Conservation (phyloP, 1,284 basidiomycete genomes). For the Cryptococcus sp. region DNA sequence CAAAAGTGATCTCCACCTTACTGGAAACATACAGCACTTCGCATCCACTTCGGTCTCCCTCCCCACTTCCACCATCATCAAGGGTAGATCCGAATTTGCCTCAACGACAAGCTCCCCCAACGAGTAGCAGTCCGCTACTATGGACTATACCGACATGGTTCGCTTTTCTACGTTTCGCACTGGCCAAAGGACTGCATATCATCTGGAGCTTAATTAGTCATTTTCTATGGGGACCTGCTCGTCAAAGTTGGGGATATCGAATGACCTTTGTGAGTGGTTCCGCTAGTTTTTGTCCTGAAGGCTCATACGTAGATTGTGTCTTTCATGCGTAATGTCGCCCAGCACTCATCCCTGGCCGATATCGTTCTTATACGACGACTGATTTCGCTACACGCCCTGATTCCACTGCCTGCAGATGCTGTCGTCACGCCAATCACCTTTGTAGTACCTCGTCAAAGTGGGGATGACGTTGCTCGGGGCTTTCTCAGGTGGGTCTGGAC, state of each 20-base stretch:
- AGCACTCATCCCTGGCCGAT: conserved; percentile 79
- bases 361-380: conserved; percentile 76
- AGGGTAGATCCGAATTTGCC: conserved; percentile 37
- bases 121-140: conserved; percentile 28
- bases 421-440: conserved; percentile 94
- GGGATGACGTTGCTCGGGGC: conserved; percentile 52
- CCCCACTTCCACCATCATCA: conserved; percentile 42
- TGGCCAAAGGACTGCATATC: conserved; percentile 42
- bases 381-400: conserved; percentile 74
- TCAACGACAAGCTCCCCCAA: conserved; percentile 35
- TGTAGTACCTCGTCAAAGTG: conserved; percentile 69
- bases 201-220: conserved; percentile 38
- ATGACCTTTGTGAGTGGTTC: conserved; percentile 38
- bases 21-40: conserved; percentile 35
- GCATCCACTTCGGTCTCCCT: conserved; percentile 41
- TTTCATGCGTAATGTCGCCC: conserved; percentile 77
- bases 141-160: conserved; percentile 42
- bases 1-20: conserved; percentile 10
- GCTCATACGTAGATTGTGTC: conserved; percentile 26
- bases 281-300: not conserved
- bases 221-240: conserved; percentile 39
- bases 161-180: conserved; percentile 35
- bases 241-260: conserved; percentile 49
- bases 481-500: conserved; percentile 25
- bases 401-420: conserved; percentile 88